A percentile compares a stretch with the other conserved stretches of the same genome.
Evolutionary conservation across 2,329 filamentous ascomycete species (phyloP).

Genomic region (Escovopsis sp.): DNA sequence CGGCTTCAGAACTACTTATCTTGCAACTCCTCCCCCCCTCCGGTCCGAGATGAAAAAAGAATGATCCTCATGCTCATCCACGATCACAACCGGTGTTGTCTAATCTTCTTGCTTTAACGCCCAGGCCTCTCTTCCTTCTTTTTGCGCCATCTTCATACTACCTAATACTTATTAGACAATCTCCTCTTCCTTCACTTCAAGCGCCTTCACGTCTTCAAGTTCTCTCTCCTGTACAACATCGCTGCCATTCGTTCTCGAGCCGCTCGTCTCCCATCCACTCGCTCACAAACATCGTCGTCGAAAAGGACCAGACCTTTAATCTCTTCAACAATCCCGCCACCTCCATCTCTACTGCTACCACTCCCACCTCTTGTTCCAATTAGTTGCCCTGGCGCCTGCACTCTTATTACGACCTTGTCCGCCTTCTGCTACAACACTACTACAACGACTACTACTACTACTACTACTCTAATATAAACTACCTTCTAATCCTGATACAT

Average conservation of each 20-base stretch:
- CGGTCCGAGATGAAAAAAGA: too few species aligned
- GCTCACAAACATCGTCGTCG: conserved; percentile 16
- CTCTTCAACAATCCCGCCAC: too few species aligned
- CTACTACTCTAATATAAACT: too few species aligned
- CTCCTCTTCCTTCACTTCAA: conserved; percentile 27
- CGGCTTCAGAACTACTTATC: conserved; percentile 34
- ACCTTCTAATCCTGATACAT: too few species aligned
- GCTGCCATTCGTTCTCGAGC: conserved; percentile 10
- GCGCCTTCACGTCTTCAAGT: conserved; percentile 12
- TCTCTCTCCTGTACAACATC: conserved; percentile 14
- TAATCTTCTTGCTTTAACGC: conserved; percentile 30
- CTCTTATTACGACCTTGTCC: conserved; percentile 2
- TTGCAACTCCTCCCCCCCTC: conserved; percentile 26
- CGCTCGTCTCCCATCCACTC: conserved; percentile 30
- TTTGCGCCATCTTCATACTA: conserved; percentile 14
- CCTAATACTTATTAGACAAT: conserved; percentile 23
- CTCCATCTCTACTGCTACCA: conserved; percentile 6
- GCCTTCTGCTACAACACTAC: background rate
- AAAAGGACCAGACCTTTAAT: conserved; percentile 1
- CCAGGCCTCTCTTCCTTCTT: conserved; percentile 35
- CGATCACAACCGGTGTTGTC: conserved; percentile 31
- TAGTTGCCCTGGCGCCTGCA: conserved; percentile 5
- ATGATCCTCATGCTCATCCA: conserved; percentile 23
- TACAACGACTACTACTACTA: background rate
- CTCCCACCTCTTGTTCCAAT: conserved; percentile 6